A percentile compares a stretch with the other conserved stretches of the same genome.
These are phyloP conservation scores for Hyaloscypha hepaticicola DNA, from an alignment of 495 filamentous ascomycete species.

Conservation along the genomic window DNA sequence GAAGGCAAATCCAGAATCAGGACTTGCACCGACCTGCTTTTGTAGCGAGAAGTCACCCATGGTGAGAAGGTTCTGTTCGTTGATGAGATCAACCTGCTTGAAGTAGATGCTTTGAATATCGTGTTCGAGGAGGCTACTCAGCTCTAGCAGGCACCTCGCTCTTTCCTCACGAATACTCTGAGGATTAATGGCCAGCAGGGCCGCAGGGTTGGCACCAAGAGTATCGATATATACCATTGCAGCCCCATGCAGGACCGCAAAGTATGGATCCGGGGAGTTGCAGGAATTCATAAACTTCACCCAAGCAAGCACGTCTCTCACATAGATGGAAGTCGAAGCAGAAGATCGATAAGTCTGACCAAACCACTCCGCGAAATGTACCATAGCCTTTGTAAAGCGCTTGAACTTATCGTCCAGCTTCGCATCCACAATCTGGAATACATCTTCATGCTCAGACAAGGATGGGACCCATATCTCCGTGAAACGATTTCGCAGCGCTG, in stretches of 20 bases:
- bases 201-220: slow-evolving; percentile 89
- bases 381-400: slow-evolving; percentile 61
- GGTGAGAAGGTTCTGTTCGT: slow-evolving; percentile 45
- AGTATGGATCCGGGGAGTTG: slow-evolving; percentile 46
- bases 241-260: slow-evolving; percentile 78
- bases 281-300: slow-evolving; percentile 84
- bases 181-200: slow-evolving; percentile 66
- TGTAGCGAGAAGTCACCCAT: slow-evolving; percentile 74
- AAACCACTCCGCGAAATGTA: slow-evolving; percentile 93
- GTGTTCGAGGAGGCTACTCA: slow-evolving; percentile 62
- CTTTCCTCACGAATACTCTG: slow-evolving; percentile 60
- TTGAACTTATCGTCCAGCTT: slow-evolving; percentile 58
- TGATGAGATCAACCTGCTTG: slow-evolving; percentile 22
- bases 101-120: slow-evolving; percentile 65
- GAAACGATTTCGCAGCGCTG: slow-evolving; percentile 92
- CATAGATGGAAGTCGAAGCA: slow-evolving; percentile 71
- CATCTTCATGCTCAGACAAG: slow-evolving; percentile 75
- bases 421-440: slow-evolving; percentile 77
- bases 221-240: slow-evolving; percentile 96
- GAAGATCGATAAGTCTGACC: slow-evolving; percentile 72
- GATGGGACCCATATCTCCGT: slow-evolving; percentile 98
- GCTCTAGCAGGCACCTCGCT: slow-evolving; percentile 65
- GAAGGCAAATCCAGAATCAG: slow-evolving; percentile 69
- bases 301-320: slow-evolving; percentile 90
- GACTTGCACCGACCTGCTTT: slow-evolving; percentile 44